A percentile compares a stretch with the other conserved stretches of the same genome.
These are phyloP conservation scores for Syzygium aqueum DNA, from an alignment of 345 rosid species.

Conservation along the genomic window DNA sequence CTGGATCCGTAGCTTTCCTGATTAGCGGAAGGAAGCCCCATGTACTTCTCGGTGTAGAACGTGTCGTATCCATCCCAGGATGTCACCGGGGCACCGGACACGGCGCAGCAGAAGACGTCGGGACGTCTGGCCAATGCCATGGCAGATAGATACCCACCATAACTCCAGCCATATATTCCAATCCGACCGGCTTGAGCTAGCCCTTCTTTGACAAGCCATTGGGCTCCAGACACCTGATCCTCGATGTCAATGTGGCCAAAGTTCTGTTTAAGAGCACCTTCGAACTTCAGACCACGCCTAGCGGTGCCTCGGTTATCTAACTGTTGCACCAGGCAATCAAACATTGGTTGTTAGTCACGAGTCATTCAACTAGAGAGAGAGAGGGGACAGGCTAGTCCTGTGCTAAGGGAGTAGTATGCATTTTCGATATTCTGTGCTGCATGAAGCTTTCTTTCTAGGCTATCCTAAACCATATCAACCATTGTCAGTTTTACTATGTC, in stretches of 20 bases:
- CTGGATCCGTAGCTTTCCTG: slow-evolving; percentile 30
- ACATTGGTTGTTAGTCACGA: background rate
- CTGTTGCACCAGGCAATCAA: slow-evolving; percentile 26
- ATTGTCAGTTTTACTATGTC: background rate
- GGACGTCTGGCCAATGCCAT: slow-evolving; percentile 55
- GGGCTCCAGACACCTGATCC: slow-evolving; percentile 77
- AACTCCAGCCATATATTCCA: slow-evolving; percentile 88
- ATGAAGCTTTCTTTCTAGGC: background rate
- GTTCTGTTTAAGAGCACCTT: slow-evolving; percentile 52
- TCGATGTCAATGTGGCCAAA: slow-evolving; percentile 59
- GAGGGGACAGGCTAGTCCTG: background rate
- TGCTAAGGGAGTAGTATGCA: background rate
- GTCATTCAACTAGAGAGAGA: background rate
- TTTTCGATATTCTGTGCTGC: background rate
- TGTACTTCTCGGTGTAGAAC: slow-evolving; percentile 88
- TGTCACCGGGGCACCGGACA: slow-evolving; percentile 88
- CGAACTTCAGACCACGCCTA: slow-evolving; percentile 84
- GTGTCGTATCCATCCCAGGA: slow-evolving; percentile 97
- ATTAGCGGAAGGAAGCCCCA: slow-evolving; percentile 66
- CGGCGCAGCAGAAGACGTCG: slow-evolving; percentile 59
- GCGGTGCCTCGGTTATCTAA: slow-evolving; percentile 88
- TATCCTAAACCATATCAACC: background rate
- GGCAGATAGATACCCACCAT: slow-evolving; percentile 93
- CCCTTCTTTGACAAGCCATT: slow-evolving; percentile 80
- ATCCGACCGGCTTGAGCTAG: slow-evolving; percentile 59